A percentile compares a stretch with the other conserved stretches of the same genome.
Conservation (phyloP, 1,139 yeast species). For the Suhomyces chickasaworum region DNA sequence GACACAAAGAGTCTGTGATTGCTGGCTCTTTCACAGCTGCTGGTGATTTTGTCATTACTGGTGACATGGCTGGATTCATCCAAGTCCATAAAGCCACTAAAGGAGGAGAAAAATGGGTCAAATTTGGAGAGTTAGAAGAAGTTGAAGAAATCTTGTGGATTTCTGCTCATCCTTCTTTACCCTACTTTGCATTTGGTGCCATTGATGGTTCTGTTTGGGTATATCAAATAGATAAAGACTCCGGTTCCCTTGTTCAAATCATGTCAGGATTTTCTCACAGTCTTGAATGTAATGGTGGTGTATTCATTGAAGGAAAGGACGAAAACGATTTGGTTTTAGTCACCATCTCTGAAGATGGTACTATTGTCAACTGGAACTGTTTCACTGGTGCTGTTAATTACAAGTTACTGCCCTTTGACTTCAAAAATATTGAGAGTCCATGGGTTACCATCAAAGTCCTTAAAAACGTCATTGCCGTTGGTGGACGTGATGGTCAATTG, state of each 20-base stretch:
- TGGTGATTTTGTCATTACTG: conserved; percentile 80
- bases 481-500: conserved; percentile 85
- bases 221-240: conserved; percentile 65
- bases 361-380: conserved; percentile 87
- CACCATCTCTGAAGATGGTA: conserved; percentile 86
- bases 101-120: conserved; percentile 82
- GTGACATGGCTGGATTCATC: conserved; percentile 91
- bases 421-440: conserved; percentile 75
- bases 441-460: conserved; percentile 73
- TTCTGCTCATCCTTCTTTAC: conserved; percentile 67
- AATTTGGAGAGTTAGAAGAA: conserved; percentile 73
- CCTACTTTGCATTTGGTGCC: conserved; percentile 91
- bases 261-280: conserved; percentile 84
- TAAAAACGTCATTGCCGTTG: conserved; percentile 62
- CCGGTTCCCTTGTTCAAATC: conserved; percentile 61
- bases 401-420: conserved; percentile 64
- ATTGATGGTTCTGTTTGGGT: conserved; percentile 95
- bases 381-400: conserved; percentile 70
- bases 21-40: conserved; percentile 82
- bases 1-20: conserved; percentile 86
- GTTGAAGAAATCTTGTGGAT: conserved; percentile 82
- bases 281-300: conserved; percentile 76
- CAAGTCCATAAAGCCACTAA: conserved; percentile 70
- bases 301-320: conserved; percentile 63
- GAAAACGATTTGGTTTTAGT: conserved; percentile 66